Base-by-base conservation (phyloP, 2,329 filamentous ascomycete genomes). In the Sphaerostilbella broomeana region DNA sequence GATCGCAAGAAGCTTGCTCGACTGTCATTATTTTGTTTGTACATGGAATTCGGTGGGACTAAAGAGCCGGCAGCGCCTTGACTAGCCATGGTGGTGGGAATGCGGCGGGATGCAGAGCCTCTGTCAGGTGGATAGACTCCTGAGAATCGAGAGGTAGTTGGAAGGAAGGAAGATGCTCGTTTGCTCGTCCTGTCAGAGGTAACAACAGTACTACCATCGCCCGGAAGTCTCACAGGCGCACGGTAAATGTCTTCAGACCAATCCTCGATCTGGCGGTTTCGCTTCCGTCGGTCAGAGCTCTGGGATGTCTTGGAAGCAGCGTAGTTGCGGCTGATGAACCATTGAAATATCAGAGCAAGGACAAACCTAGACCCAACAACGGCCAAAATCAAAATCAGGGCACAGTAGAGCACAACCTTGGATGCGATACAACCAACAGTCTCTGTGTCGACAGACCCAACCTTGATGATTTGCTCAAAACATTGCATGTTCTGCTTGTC, bases 231-330 rank as follows among this genome's bases (percentile, higher is more conserved):
- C 39, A 84, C 81, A 17, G 88, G 87, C 4, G 90, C 85, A 29
- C 88, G 84, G 62, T 98, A 97, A 53, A 98, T 98, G 56, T 98
- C 92, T 49, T 97, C 86, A 11, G 83, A 84, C 92, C 92, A 98
- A 54, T 95, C 90, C 61, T 98, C 92, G 49, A 98, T 98, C 65
- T 97, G 88, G 51, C 84, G 80, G 51, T 89, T 84, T 43, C 92
- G 81, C 64, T 89, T 84, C 60, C 90, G 88, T 49, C 81, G 78
- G 59, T 92, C 79, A 5, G 81, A 79, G 12, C 79, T 79, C 60
- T 94, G 82, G 3, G 86, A 90, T 1, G 90, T 94, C 63, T 86
- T 95, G 33, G 75, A 67, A 1, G 90, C 86, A 4, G 83, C 89
- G 56, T 90, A 97, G 47, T 81, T 82, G 51, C 83, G 81, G 59